Percentiles rank a stretch among this genome's conserved stretches.
phyloP scores from a whole-genome alignment of 2,329 filamentous ascomycete genomes.

The Xylaria sp. region DNA sequence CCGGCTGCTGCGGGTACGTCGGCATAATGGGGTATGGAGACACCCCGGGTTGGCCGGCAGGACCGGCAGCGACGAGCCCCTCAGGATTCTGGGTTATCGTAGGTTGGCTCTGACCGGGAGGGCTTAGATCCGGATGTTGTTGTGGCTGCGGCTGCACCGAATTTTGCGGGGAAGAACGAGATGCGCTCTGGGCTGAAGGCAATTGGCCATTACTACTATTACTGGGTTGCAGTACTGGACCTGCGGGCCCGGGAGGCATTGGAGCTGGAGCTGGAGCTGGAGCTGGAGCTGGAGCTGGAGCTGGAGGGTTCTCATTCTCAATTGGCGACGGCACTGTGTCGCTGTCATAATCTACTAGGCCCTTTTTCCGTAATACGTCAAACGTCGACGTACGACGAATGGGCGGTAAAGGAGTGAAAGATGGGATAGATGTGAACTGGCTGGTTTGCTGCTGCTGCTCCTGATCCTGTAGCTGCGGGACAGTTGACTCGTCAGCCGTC shows the following conservation, averaged over 20 bases:
- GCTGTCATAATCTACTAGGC: slow-evolving; percentile 51
- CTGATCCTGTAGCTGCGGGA: slow-evolving; percentile 28
- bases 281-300: neutral
- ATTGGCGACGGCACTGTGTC: slow-evolving; percentile 44
- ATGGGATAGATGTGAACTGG: slow-evolving; percentile 42
- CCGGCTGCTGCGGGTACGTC: slow-evolving; percentile 36
- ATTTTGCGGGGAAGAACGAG: slow-evolving; percentile 40
- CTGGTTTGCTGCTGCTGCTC: neutral
- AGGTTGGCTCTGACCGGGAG: slow-evolving; percentile 33
- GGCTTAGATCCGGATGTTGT: slow-evolving; percentile 35
- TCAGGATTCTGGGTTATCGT: slow-evolving; percentile 39
- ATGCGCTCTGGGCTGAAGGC: slow-evolving; percentile 27
- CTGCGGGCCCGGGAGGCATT: slow-evolving; percentile 39
- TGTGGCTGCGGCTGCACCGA: slow-evolving; percentile 31
- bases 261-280: slow-evolving; percentile 11
- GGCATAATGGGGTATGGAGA: slow-evolving; percentile 39
- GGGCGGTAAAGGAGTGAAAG: slow-evolving; percentile 68
- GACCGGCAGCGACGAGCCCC: slow-evolving; percentile 36
- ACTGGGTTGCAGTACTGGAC: slow-evolving; percentile 44
- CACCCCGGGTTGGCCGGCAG: slow-evolving; percentile 36
- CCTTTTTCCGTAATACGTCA: slow-evolving; percentile 56
- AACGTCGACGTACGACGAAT: slow-evolving; percentile 69
- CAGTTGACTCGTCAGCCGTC: slow-evolving; percentile 41
- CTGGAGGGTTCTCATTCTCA: slow-evolving; percentile 43
- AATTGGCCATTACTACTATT: slow-evolving; percentile 40